Evolutionary conservation across 768 basidiomycete species (phyloP).

Genomic region (Fibroporia radiculosa): DNA sequence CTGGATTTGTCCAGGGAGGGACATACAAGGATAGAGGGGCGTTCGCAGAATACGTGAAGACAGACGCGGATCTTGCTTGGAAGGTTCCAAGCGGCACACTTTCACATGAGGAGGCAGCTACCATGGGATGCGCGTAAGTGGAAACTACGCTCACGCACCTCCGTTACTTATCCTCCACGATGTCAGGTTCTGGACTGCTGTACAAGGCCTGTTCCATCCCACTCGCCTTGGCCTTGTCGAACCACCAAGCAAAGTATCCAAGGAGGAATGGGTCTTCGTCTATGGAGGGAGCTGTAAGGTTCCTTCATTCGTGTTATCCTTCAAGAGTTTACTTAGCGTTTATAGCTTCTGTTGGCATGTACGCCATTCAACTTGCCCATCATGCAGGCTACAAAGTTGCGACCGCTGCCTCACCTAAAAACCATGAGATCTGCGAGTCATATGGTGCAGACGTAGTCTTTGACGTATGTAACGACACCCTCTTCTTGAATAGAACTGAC

Average conservation of each 20-base stretch:
- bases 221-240: slow-evolving; percentile 13
- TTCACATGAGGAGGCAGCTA: slow-evolving; percentile 14
- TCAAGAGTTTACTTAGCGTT: slow-evolving; percentile 8
- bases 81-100: slow-evolving; percentile 14
- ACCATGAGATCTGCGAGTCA: slow-evolving; percentile 27
- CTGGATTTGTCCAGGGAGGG: slow-evolving; percentile 21
- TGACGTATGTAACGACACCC: slow-evolving; percentile 10
- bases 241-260: slow-evolving; percentile 9
- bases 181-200: slow-evolving; percentile 14
- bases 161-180: too few species aligned
- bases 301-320: not conserved
- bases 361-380: slow-evolving; percentile 21
- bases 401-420: slow-evolving; percentile 23
- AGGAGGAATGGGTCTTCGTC: slow-evolving; percentile 14
- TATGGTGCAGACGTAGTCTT: slow-evolving; percentile 28
- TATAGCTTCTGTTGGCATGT: slow-evolving; percentile 23
- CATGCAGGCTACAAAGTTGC: slow-evolving; percentile 22
- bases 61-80: slow-evolving; percentile 18
- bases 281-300: slow-evolving; percentile 14
- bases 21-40: slow-evolving; percentile 16
- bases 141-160: too few species aligned
- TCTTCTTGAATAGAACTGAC: too few species aligned
- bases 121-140: slow-evolving; percentile 15
- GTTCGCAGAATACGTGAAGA: slow-evolving; percentile 22
- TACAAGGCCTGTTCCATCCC: slow-evolving; percentile 14